These are phyloP conservation scores for Tilletia setariae DNA, from an alignment of 1,284 basidiomycete genomes.

Conservation along the genomic window DNA sequence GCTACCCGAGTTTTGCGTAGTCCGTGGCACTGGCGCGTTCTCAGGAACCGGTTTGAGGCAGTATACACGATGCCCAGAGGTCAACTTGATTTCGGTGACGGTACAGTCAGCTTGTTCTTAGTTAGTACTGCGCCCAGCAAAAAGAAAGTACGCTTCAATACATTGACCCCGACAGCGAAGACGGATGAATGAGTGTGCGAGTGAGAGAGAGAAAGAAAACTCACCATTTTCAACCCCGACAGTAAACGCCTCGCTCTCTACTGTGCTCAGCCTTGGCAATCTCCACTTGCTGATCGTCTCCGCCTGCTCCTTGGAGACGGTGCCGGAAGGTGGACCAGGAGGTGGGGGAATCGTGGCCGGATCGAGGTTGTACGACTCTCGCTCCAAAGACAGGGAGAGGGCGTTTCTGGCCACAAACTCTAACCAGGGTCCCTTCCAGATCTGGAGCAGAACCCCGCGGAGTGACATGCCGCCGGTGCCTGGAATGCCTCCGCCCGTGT, in stretches of 20 bases:
- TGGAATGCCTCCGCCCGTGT: slow-evolving; percentile 34
- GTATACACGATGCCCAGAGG: too few relatives aligned
- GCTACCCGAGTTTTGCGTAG: too few relatives aligned
- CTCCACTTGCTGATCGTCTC: slow-evolving; percentile 17
- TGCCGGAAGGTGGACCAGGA: background rate
- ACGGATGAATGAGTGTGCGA: too few relatives aligned
- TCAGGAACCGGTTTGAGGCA: too few relatives aligned
- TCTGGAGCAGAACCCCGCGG: slow-evolving; percentile 76
- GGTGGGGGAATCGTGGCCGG: background rate
- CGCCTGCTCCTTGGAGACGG: slow-evolving; percentile 5
- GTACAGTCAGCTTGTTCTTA: slow-evolving; percentile 8
- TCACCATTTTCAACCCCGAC: slow-evolving; percentile 36
- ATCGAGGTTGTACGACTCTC: background rate
- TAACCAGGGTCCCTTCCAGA: slow-evolving; percentile 86
- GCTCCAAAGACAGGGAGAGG: slow-evolving; percentile 54
- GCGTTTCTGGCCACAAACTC: slow-evolving; percentile 92
- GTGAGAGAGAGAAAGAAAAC: too few relatives aligned
- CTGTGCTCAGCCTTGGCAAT: slow-evolving; percentile 28
- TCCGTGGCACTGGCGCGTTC: too few relatives aligned
- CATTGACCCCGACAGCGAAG: too few relatives aligned
- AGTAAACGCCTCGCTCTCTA: slow-evolving; percentile 42
- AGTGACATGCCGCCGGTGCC: slow-evolving; percentile 57
- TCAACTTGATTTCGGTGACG: background rate
- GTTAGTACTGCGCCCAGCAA: background rate
- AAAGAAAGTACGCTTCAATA: too few relatives aligned